Conservation (phyloP, 495 filamentous ascomycete species). For the Pseudomonodictys pantanalensis region DNA sequence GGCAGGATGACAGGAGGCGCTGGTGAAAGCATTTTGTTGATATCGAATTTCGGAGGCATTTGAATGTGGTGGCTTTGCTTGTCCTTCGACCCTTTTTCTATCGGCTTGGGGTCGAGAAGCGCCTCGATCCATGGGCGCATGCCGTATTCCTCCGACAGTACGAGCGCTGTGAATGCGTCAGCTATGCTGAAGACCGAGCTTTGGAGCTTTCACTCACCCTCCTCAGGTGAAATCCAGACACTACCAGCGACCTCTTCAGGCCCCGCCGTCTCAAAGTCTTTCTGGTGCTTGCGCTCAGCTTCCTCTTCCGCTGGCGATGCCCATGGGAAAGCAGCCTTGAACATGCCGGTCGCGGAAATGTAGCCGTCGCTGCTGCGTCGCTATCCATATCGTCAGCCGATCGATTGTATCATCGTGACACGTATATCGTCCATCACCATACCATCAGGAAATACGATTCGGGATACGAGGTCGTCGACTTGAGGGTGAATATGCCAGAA, state of each 20-base stretch:
- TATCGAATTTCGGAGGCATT: constrained; percentile 44
- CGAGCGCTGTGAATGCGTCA: constrained; percentile 57
- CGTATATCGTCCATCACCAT: constrained; percentile 34
- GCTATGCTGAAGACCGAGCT: neutral
- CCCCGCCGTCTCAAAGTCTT: constrained; percentile 70
- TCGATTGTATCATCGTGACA: constrained; percentile 3
- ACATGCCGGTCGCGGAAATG: constrained; percentile 97
- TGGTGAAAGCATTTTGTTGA: constrained; percentile 40
- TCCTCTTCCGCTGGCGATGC: constrained; percentile 81
- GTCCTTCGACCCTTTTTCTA: constrained; percentile 52
- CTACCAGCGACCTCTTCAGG: constrained; percentile 93
- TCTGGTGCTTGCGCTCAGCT: constrained; percentile 81
- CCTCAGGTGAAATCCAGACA: constrained; percentile 85
- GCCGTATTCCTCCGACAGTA: constrained; percentile 76
- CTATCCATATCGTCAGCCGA: constrained; percentile 41
- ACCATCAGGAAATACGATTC: constrained; percentile 96
- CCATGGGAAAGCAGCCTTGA: constrained; percentile 97
- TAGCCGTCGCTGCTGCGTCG: constrained; percentile 91
- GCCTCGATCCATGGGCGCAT: constrained; percentile 87
- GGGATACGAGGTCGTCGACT: constrained; percentile 53
- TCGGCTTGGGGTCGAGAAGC: constrained; percentile 76
- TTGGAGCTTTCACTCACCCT: constrained; percentile 54
- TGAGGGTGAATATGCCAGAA: constrained; percentile 85
- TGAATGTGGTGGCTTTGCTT: constrained; percentile 43
- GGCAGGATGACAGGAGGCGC: constrained; percentile 40